Base-by-base conservation (phyloP, 1,139 yeast species). In the Lodderomyces beijingensis region DNA sequence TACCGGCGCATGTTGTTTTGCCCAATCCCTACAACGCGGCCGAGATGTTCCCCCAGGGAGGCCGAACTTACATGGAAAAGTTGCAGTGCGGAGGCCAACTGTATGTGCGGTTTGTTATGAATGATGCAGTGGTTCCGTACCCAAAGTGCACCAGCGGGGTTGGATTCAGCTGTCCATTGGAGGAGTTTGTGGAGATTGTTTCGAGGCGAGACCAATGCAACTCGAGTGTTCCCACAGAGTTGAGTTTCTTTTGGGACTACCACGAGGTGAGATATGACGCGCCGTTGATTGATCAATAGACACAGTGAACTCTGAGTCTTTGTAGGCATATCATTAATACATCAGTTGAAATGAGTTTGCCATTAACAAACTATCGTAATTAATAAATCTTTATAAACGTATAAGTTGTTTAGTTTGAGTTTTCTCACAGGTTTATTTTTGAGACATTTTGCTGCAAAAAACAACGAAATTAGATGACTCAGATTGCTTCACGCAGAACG, bases 61-160 rank as follows among this genome's bases (percentile, higher is more conserved):
- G 71, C 2, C 56, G 74, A 30, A 49, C 72, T 9, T 54, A 67
- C 25, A 49, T 70, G 19, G 80, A 75, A 45, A 58, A 68, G 42
- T 50, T 66, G 35, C 46, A 44, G 9, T 70, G 76, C 45, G 52
- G 47, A 10, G 57, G 49, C 34, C 18, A 30, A 5, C 13, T 21
- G 7, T 78, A 57, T 42, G 69, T 77, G 3, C 59, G 83, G 41
- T 59, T 66, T 28, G 46, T 76, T 14, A 57, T 75, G 28, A 77
- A 77, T 47, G 80, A 74, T 40, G 77, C 81, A 1, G 79, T 77
- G 2, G 52, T 69, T 18, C 82, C 83, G 1, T 51, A 75, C 27
- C 65, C 68, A 8, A 52, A 51, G 17, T 78, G 84, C 52, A 57
- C 59, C 32, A 43, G 49, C 28, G 82, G 82, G 3, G 79, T 81